Conservation (phyloP, 352 stramenopile species). For the Phytophthora ramorum region DNA sequence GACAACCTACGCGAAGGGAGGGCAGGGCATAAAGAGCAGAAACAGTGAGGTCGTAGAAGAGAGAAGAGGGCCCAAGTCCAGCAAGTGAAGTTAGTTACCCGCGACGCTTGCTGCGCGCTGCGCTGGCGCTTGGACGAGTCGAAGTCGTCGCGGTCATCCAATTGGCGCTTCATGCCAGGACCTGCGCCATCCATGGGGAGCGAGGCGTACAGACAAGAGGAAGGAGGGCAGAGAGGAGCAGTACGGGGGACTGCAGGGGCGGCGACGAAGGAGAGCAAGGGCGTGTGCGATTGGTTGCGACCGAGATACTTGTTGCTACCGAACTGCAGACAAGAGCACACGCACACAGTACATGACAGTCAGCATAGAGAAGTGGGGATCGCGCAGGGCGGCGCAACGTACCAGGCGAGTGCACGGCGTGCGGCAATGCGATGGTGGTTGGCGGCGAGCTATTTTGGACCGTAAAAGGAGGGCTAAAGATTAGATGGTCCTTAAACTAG, state of each 20-base stretch:
- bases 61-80: slow-evolving; percentile 12
- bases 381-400: background rate
- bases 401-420: background rate
- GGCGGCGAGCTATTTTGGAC: slow-evolving; percentile 14
- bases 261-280: too few species aligned
- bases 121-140: slow-evolving; percentile 49
- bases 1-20: slow-evolving; percentile 56
- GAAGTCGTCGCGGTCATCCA: slow-evolving; percentile 40
- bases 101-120: slow-evolving; percentile 43
- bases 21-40: slow-evolving; percentile 30
- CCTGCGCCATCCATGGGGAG: slow-evolving; percentile 25
- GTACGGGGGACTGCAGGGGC: background rate
- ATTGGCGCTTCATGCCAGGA: slow-evolving; percentile 53
- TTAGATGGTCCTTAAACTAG: too few species aligned
- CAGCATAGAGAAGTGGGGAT: background rate
- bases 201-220: slow-evolving; percentile 4
- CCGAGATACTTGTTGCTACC: background rate
- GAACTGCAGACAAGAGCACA: background rate
- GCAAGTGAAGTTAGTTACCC: slow-evolving; percentile 42
- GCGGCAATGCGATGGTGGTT: background rate
- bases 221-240: slow-evolving; percentile 2
- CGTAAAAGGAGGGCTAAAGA: slow-evolving; percentile 25
- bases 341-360: background rate
- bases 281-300: background rate
- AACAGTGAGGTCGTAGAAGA: slow-evolving; percentile 15